Evolutionary conservation across 495 filamentous ascomycete species (phyloP).

Genomic region (Tuber indicum): DNA sequence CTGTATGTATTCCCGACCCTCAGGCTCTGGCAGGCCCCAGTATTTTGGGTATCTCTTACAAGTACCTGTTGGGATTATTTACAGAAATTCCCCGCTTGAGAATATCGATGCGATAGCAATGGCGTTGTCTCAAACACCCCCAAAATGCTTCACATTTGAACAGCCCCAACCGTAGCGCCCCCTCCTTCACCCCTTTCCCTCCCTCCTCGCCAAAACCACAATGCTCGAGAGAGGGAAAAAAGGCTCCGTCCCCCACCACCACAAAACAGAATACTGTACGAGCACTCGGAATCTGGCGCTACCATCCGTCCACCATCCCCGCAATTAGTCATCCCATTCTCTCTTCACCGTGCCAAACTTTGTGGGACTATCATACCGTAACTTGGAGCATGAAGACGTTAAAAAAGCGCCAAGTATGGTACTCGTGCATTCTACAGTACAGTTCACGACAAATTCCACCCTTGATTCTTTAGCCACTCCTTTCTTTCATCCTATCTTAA

Average conservation of each 20-base stretch:
- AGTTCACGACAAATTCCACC: neutral
- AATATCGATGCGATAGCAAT: neutral
- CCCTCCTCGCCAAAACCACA: neutral
- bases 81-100: neutral
- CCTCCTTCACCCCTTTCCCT: neutral
- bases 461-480: neutral
- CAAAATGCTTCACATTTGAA: constrained; percentile 1
- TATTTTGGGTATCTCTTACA: neutral
- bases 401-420: too few species aligned
- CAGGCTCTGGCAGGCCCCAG: neutral
- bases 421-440: neutral
- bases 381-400: too few species aligned
- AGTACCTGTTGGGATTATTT: neutral
- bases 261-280: neutral
- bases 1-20: neutral
- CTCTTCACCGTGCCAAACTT: too few species aligned
- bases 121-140: constrained; percentile 2
- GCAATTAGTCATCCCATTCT: neutral
- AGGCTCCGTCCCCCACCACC: neutral
- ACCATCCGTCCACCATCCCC: neutral
- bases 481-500: neutral
- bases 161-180: neutral
- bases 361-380: too few species aligned
- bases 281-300: neutral
- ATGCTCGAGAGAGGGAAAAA: neutral